phyloP scores from a whole-genome alignment of 768 basidiomycete species.

The Calocera viscosa region DNA sequence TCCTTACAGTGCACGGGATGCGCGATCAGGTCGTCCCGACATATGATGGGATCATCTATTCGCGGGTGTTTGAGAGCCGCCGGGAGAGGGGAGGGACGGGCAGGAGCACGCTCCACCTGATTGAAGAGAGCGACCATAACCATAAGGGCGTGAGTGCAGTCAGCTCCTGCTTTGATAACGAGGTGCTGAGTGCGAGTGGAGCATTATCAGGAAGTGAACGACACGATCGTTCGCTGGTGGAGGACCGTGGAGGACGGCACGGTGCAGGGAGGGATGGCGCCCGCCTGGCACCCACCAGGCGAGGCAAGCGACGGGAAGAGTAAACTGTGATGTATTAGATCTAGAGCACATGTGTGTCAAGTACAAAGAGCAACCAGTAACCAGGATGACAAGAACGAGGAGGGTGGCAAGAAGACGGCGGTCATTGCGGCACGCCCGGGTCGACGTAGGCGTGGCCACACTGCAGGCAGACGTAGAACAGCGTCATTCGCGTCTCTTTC shows the following conservation, averaged over 20 bases:
- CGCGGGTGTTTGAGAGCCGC: conserved; percentile 30
- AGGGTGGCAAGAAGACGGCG: neutral
- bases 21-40: conserved; percentile 54
- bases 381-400: neutral
- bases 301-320: neutral
- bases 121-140: conserved; percentile 72
- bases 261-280: neutral
- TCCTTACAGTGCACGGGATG: conserved; percentile 69
- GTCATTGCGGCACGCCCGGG: conserved; percentile 26
- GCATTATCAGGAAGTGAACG: neutral
- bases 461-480: conserved; percentile 65
- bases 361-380: neutral
- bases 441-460: conserved; percentile 68
- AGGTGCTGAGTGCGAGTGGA: neutral
- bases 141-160: conserved; percentile 41
- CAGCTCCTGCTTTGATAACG: neutral
- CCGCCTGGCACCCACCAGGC: neutral
- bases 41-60: conserved; percentile 61
- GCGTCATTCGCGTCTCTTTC: conserved; percentile 87
- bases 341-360: conserved; percentile 1
- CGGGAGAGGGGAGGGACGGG: conserved; percentile 38
- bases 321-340: neutral
- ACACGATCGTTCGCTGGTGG: neutral
- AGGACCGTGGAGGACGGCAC: neutral
- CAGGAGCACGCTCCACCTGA: conserved; percentile 54